Evolutionary conservation across 1,139 yeast genomes (phyloP), one percentile per base, ranked within the genome.

Genomic region (Pichia sp.): DNA sequence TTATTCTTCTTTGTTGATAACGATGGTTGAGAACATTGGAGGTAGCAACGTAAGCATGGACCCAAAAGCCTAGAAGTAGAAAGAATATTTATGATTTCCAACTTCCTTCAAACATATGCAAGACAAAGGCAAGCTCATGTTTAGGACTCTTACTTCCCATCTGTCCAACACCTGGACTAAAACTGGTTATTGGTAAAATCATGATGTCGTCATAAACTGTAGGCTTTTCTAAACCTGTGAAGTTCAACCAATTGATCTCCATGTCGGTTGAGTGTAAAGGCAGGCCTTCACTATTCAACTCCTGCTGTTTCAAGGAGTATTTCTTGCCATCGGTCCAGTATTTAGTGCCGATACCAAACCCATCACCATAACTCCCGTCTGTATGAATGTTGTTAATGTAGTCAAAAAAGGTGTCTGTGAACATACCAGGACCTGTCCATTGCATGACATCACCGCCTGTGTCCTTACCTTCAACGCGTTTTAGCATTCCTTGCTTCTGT

Each of bases 381-480:
- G 62, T 57, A 7, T 58, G 43, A 6, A 68, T 61, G 53, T 68
- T 67, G 66, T 83, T 84, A 74, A 79, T 79, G 66, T 87, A 87
- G 36, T 80, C 80, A 67, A 87, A 85, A 16, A 86, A 77, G 31
- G 77, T 73, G 67, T 87, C 95, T 0, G 95, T 86, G 80, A 86
- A 87, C 15, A 85, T 78, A 15, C 88, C 93, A 1, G 93, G 90
- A 2, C 95, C 95, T 0, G 95, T 86, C 93, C 93, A 87, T 62
- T 81, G 76, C 89, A 87, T 84, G 38, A 87, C 79, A 66, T 81
- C 85, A 10, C 82, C 83, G 3, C 84, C 69, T 69, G 48, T 26
- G 62, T 76, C 81, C 57, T 84, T 82, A 19, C 85, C 70, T 56
- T 74, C 75, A 10, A 74, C 64, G 15, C 52, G 57, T 0, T 59